Evolutionary conservation across 31 red algal species (phyloP), one percentile per base, ranked within the genome.

Genomic region (Odonthalia washingtoniensis): DNA sequence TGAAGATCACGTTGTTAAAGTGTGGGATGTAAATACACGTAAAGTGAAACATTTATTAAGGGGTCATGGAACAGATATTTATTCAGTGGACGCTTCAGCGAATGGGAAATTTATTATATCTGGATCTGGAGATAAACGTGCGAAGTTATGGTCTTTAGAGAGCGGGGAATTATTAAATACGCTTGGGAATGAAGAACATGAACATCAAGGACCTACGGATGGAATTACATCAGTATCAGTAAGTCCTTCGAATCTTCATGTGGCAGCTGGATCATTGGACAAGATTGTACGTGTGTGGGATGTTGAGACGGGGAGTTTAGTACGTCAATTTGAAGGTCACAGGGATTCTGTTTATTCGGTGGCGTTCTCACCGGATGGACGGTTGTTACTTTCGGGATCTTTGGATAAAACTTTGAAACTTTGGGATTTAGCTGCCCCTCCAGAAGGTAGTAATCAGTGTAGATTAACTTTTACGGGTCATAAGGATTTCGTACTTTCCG

Each of bases 261-360:
- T 98, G 3, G 96, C 92, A 24, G 93, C 92, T 36, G 96, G 96
- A 26, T 98, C 96, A 3, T 64, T 98, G 38, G 96, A 98, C 60
- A 98, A 89, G 75, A 84, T 84, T 65, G 96, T 98, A 36, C 82
- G 96, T 40, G 88, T 98, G 69, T 98, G 92, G 92, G 96, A 98
- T 66, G 96, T 95, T 3, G 88, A 91, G 5, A 72, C 92, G 0
- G 60, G 85, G 37, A 80, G 90, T 9, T 63, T 98, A 62, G 74
- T 98, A 24, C 90, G 93, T 35, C 75, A 87, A 39, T 92, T 95
- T 84, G 87, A 92, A 14, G 92, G 90, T 14, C 96, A 98, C 60
- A 68, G 66, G 5, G 96, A 98, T 77, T 98, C 96, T n/a, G 96
- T 98, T n/a, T 98, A 98, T 42, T 94, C 96, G 28, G 96, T 98